Conservation (phyloP, 306 rosid genomes). For the Coriaria nepalensis region DNA sequence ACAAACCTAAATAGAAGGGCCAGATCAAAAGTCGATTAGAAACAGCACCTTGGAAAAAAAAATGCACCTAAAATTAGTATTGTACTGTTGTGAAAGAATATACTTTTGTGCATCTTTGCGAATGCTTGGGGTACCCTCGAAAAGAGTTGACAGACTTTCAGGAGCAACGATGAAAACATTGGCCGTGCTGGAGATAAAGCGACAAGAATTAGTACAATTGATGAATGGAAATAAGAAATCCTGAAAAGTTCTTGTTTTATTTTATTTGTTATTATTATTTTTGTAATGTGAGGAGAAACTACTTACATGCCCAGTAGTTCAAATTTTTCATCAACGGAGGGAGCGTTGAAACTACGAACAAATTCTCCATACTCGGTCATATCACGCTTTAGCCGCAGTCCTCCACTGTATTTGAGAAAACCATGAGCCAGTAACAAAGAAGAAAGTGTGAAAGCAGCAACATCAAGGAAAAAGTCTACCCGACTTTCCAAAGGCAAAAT, state of each 20-base stretch:
- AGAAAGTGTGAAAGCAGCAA: not conserved
- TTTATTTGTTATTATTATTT: too few relatives aligned
- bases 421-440: conserved; percentile 3
- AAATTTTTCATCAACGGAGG: conserved; percentile 79
- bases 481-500: too few relatives aligned
- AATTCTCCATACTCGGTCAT: conserved; percentile 97
- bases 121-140: conserved; percentile 95
- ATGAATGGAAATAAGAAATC: conserved; percentile 7
- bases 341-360: conserved; percentile 88
- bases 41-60: conserved; percentile 5
- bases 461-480: too few relatives aligned
- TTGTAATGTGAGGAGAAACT: too few relatives aligned
- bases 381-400: conserved; percentile 95
- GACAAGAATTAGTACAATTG: conserved; percentile 15
- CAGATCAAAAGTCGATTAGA: conserved; percentile 17
- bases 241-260: not conserved
- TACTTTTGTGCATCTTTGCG: conserved; percentile 96
- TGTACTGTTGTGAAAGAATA: not conserved
- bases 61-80: not conserved
- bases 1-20: conserved; percentile 47
- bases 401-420: conserved; percentile 49
- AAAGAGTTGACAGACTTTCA: conserved; percentile 83
- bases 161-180: conserved; percentile 98
- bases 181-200: conserved; percentile 58
- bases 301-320: conserved; percentile 97